Conservation (phyloP, 73 alveolate species). For the Stentor roeselii region DNA sequence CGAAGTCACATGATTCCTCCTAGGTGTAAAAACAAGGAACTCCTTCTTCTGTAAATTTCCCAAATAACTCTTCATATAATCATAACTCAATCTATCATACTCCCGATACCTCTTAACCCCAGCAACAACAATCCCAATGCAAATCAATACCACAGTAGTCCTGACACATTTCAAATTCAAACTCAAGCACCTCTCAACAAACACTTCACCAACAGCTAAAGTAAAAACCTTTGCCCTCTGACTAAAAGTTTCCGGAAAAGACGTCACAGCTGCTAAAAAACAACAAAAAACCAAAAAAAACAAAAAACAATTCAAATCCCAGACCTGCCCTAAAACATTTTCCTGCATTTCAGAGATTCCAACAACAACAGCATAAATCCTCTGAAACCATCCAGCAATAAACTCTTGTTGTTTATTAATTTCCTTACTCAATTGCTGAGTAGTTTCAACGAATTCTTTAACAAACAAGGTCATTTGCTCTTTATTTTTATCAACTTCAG, state of each 20-base stretch:
- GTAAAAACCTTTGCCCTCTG: neutral
- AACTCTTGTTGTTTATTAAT: neutral
- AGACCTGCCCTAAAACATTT: neutral
- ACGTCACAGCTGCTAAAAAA: neutral
- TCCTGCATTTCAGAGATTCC: neutral
- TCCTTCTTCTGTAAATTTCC: neutral
- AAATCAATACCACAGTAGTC: neutral
- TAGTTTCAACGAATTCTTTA: neutral
- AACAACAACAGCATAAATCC: neutral
- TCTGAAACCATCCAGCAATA: neutral
- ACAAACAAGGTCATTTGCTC: neutral
- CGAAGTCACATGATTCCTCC: too few species aligned
- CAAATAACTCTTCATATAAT: neutral
- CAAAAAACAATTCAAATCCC: neutral
- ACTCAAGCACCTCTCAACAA: neutral
- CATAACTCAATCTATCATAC: constrained; percentile 12
- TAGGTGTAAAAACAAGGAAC: neutral
- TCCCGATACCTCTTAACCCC: neutral
- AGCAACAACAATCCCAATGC: neutral
- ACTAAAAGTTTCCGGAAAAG: neutral
- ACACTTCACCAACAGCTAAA: neutral
- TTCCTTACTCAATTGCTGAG: neutral
- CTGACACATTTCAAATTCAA: neutral
- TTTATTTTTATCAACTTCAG: neutral
- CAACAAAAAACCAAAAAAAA: neutral